Percentiles rank a stretch among this genome's conserved stretches.
Conservation (phyloP, 441 rosid species). For the Metrosideros polymorpha region DNA sequence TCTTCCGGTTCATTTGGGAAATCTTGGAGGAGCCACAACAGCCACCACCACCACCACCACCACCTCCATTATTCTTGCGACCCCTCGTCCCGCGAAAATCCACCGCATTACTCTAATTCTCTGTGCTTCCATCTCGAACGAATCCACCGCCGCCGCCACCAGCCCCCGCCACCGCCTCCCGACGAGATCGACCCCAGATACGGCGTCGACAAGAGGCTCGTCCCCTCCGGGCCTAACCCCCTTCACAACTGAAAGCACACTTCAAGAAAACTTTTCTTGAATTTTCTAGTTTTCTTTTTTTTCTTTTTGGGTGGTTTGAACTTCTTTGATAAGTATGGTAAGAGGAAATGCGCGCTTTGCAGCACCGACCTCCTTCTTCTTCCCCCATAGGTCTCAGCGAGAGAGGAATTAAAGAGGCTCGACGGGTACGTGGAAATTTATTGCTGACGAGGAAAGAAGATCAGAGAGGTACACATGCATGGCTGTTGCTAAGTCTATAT, state of each 20-base stretch:
- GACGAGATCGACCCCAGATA: conserved; percentile 61
- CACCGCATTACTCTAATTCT: conserved; percentile 17
- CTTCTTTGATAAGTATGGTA: neutral
- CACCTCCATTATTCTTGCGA: conserved; percentile 25
- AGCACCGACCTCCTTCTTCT: neutral
- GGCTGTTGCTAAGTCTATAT: neutral
- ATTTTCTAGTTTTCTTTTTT: neutral
- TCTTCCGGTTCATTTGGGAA: neutral
- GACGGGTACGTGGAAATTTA: neutral
- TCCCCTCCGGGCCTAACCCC: conserved; percentile 90
- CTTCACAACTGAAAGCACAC: conserved; percentile 55
- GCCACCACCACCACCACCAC: neutral
- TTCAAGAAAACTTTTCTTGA: neutral
- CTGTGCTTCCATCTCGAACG: conserved; percentile 50
- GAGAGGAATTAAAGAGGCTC: neutral
- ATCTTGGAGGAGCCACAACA: neutral
- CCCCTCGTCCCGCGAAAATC: conserved; percentile 24
- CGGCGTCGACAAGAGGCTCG: conserved; percentile 75
- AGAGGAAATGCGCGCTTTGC: neutral
- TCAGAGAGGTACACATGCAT: neutral
- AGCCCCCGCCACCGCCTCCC: conserved; percentile 1
- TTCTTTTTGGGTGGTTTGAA: neutral
- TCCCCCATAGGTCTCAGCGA: neutral
- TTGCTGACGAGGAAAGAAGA: neutral
- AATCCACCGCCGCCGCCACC: conserved; percentile 24